Conservation (phyloP, 768 basidiomycete genomes). For the Lactifluus pinguis region DNA sequence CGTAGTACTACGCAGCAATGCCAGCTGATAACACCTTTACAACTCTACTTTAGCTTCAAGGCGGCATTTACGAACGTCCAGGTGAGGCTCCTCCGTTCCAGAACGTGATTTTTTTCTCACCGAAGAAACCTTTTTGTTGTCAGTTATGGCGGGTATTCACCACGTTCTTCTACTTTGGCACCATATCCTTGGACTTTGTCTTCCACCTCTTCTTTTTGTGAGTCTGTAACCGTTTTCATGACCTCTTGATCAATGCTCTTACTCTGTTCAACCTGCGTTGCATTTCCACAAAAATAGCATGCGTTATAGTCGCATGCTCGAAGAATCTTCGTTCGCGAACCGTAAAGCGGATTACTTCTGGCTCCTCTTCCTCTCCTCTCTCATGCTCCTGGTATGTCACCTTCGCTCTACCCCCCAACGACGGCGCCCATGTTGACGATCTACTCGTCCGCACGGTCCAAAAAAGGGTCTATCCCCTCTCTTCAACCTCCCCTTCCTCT, state of each 20-base stretch:
- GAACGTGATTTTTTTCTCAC: not conserved
- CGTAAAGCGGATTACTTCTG: slow-evolving; percentile 91
- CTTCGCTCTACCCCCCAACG: slow-evolving; percentile 4
- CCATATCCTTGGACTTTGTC: slow-evolving; percentile 85
- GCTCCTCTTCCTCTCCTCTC: slow-evolving; percentile 76
- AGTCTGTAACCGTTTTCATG: slow-evolving; percentile 26
- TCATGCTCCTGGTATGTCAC: slow-evolving; percentile 70
- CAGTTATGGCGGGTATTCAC: slow-evolving; percentile 85
- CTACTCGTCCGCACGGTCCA: not conserved
- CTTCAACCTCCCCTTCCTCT: slow-evolving; percentile 88
- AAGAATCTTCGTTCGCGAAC: slow-evolving; percentile 93
- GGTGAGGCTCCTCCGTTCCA: slow-evolving; percentile 32
- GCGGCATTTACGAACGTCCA: slow-evolving; percentile 75
- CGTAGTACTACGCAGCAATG: slow-evolving; percentile 57
- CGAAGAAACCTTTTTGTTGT: slow-evolving; percentile 15
- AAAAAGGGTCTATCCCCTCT: slow-evolving; percentile 70
- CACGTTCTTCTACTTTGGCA: slow-evolving; percentile 95
- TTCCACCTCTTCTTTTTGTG: slow-evolving; percentile 99
- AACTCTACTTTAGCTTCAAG: slow-evolving; percentile 88
- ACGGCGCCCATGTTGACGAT: too few species aligned
- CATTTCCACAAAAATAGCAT: slow-evolving; percentile 47
- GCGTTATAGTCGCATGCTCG: slow-evolving; percentile 94
- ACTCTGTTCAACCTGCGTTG: not conserved
- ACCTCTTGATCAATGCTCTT: not conserved
- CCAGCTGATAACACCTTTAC: slow-evolving; percentile 80